Evolutionary conservation across 1,284 basidiomycete species (phyloP).

Genomic region (Ganoderma sinense): DNA sequence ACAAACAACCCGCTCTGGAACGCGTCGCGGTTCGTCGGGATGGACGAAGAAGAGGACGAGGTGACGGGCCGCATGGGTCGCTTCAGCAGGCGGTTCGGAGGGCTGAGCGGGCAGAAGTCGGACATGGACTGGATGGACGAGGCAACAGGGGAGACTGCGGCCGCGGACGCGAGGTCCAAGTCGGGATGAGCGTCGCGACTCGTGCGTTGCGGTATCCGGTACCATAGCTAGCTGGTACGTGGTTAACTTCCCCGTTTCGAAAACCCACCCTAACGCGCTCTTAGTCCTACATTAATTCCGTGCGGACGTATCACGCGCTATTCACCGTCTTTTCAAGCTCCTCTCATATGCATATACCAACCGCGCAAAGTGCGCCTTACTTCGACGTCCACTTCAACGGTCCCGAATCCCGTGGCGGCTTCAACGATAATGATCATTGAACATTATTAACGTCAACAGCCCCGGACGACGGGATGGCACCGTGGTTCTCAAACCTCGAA

Average conservation of each 20-base stretch:
- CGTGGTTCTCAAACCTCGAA: slow-evolving; percentile 4
- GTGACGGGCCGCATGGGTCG: slow-evolving; percentile 80
- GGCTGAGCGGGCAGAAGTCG: slow-evolving; percentile 50
- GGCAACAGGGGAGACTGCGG: slow-evolving; percentile 8
- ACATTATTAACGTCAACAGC: neutral
- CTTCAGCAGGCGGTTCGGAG: slow-evolving; percentile 81
- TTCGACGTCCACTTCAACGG: neutral
- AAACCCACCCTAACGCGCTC: neutral
- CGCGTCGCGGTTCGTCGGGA: slow-evolving; percentile 50
- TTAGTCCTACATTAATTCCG: neutral
- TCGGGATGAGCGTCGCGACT: neutral
- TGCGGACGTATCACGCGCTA: neutral
- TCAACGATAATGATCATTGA: neutral
- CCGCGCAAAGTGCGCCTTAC: neutral
- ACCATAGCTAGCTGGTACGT: neutral
- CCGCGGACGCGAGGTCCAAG: neutral
- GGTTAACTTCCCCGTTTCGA: neutral
- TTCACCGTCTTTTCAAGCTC: neutral
- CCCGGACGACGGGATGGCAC: neutral
- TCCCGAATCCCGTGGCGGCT: neutral
- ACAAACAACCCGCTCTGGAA: slow-evolving; percentile 89
- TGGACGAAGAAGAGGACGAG: slow-evolving; percentile 70
- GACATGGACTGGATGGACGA: slow-evolving; percentile 51
- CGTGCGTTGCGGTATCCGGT: neutral
- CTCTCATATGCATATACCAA: neutral